Base-by-base conservation (phyloP, 148 eudicot genomes). In the Polygonum maritimum region DNA sequence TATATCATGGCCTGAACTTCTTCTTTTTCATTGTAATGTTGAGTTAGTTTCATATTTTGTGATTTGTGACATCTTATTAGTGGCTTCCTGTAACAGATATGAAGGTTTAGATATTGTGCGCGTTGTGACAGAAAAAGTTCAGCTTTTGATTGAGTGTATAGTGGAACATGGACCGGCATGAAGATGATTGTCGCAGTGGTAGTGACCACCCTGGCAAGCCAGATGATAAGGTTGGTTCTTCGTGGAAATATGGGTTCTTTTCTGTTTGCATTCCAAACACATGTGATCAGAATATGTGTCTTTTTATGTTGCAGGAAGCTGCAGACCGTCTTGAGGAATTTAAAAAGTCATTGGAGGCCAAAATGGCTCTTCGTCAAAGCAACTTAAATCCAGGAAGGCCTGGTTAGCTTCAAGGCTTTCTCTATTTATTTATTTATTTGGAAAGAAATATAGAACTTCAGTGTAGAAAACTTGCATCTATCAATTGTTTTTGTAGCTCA, bases 311-410 rank as follows among this genome's bases (percentile, higher is more conserved):
- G 75, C 89, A 94, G 98, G 92, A 86, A 83, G 90, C 92, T 71
- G 88, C 77, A 80, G 94, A 91, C 74, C 90, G 97, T 57, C 87
- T 79, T 22, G 98, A 95, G 83, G 99, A 90, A 78, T 84, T 89
- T 26, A 95, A 89, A 83, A 95, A 92, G 80, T 90, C 92, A 19
- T 71, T 89, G 73, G 72, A 75, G 19, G 69, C 76, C 41, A 75
- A 75, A 51, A 78, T 95, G 83, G 85, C 86, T 74, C 90, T 95
- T 80, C 92, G 99, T 15, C 94, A 82, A 82, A 90, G 83, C 79
- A 95, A 95, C 76, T 77, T 89, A 88, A 90, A 89, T 73, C 94
- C 96, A 78, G 94, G 92, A 75, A 69, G 79, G 74, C 79, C 79
- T 48, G 79, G 79, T 77, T 60, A 76, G 71, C 33, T 62, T 45